Evolutionary conservation across 2,329 filamentous ascomycete species (phyloP), one percentile per base, ranked within the genome.

Genomic region (Chalaropsis thielavioides): DNA sequence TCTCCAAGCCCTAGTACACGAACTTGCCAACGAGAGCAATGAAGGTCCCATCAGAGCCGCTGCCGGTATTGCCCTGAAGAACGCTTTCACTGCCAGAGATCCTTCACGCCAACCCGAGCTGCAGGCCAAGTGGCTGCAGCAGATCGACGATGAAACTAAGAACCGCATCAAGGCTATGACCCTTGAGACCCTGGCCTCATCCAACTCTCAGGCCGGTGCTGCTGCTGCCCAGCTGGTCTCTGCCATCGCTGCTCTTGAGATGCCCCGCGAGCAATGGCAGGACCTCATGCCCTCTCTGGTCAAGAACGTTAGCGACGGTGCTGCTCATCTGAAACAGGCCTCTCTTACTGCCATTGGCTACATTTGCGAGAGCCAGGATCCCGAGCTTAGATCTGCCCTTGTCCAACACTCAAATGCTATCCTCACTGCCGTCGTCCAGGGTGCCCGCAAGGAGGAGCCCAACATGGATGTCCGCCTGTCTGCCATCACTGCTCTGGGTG

Each of bases 341-440:
- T 97, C 92, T 56, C 79, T 99, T 72, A 92, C 90, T 66, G 88
- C 92, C n/a, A 96, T 99, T 75, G 94, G 94, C 71, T 99, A 94
- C 78, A 92, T 99, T 72, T 99, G 94, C 81, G 94, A 99, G 76
- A 92, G 89, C 71, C 90, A 95, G 73, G 94, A 99, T 73, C 73
- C 83, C 61, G 92, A 96, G 68, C 83, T 99, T 62, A 84, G 94
- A 69, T 83, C 89, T 68, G 86, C 88, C 74, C 78, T 96, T 72
- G 81, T 88, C 69, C 81, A 86, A 70, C 92, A 97, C 79, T 97
- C 92, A 70, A 99, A 99, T 75, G 92, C 92, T 70, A 99, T 99
- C 76, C 80, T 99, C 72, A 99, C 94, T 15, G 94, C 94, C 68
- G 94, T 99, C 68, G 92, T 99, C 7, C 94, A 97, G 77, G 94